Percentiles rank a stretch among this genome's conserved stretches.
These are phyloP conservation scores for Salix suchowensis DNA, from an alignment of 345 rosid species.

Conservation along the genomic window DNA sequence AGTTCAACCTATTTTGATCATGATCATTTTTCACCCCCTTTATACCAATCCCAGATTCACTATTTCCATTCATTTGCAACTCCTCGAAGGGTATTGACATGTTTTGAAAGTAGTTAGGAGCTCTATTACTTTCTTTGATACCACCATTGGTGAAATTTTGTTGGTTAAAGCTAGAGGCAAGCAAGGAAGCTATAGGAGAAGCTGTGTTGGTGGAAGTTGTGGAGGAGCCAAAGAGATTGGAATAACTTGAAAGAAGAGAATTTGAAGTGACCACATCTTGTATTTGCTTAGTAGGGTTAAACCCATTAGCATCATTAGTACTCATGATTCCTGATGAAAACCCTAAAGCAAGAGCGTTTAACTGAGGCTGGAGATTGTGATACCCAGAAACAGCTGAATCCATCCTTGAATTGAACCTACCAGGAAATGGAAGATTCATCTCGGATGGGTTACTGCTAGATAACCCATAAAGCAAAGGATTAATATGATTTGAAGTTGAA, in stretches of 20 bases:
- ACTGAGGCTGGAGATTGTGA: slow-evolving; percentile 46
- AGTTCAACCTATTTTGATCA: slow-evolving; percentile 32
- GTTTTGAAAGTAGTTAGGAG: slow-evolving; percentile 37
- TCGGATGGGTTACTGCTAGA: slow-evolving; percentile 38
- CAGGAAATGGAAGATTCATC: slow-evolving; percentile 42
- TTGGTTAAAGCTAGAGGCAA: slow-evolving; percentile 51
- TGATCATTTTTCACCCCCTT: slow-evolving; percentile 46
- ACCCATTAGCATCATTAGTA: slow-evolving; percentile 26
- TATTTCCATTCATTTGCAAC: slow-evolving; percentile 39
- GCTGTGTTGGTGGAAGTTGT: slow-evolving; percentile 12
- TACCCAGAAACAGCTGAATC: slow-evolving; percentile 36
- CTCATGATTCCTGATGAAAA: slow-evolving; percentile 42
- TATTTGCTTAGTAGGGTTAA: slow-evolving; percentile 29
- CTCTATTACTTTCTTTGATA: slow-evolving; percentile 22
- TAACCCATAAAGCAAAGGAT: slow-evolving; percentile 60
- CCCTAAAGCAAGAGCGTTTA: slow-evolving; percentile 58
- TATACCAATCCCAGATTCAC: slow-evolving; percentile 27
- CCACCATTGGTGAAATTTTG: slow-evolving; percentile 39
- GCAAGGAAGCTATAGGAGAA: slow-evolving; percentile 45
- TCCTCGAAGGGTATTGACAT: slow-evolving; percentile 43
- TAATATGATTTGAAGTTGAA: slow-evolving; percentile 43
- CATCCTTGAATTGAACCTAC: slow-evolving; percentile 41
- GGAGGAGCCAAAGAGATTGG: slow-evolving; percentile 36
- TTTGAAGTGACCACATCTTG: slow-evolving; percentile 33
- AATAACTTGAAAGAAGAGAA: slow-evolving; percentile 47